Evolutionary conservation across 148 eudicot genomes (phyloP).

Genomic region (Pharnaceum exiguum): DNA sequence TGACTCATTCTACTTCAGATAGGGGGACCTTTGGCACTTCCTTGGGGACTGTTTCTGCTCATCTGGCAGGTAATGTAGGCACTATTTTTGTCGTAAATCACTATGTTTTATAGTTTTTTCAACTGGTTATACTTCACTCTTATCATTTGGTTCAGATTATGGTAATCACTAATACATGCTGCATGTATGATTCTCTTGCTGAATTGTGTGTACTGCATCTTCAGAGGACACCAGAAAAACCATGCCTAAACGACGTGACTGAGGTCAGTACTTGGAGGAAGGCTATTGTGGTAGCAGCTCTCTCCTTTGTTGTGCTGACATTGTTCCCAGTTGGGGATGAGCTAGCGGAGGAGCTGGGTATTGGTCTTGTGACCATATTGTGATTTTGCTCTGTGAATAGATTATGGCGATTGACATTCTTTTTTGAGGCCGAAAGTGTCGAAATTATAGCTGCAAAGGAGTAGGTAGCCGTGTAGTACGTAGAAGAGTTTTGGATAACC

Average conservation of each 20-base stretch:
- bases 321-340: constrained; percentile 94
- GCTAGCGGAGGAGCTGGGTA: constrained; percentile 93
- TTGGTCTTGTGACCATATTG: constrained; percentile 73
- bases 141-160: neutral
- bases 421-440: neutral
- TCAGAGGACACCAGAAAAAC: constrained; percentile 93
- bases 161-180: neutral
- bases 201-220: neutral
- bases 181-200: neutral
- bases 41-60: constrained; percentile 93
- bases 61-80: constrained; percentile 78
- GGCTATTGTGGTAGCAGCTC: constrained; percentile 38
- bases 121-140: too few relatives aligned
- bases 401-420: constrained; percentile 19
- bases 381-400: constrained; percentile 21
- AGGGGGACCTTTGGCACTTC: constrained; percentile 96
- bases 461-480: neutral
- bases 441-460: constrained; percentile 1
- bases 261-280: constrained; percentile 90
- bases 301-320: constrained; percentile 66
- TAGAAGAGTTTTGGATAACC: constrained; percentile 8
- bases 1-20: constrained; percentile 42
- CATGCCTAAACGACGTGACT: constrained; percentile 93
- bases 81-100: too few relatives aligned
- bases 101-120: too few relatives aligned